A percentile compares a stretch with the other conserved stretches of the same genome.
Conservation (phyloP, 2,329 filamentous ascomycete genomes). For the Aspergillus brasiliensis region DNA sequence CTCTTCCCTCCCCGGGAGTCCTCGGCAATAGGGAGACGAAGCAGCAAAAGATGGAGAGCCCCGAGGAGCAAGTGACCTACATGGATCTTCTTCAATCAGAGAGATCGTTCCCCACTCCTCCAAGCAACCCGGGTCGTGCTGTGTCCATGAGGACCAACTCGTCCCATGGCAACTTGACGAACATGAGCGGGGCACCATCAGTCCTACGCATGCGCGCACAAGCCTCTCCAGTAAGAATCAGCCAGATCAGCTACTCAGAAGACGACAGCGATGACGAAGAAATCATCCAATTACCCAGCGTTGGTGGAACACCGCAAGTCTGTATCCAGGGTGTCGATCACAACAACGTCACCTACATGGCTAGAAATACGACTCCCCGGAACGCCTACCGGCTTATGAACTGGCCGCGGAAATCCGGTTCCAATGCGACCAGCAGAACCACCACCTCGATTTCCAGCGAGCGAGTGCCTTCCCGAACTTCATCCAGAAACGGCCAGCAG, state of each 20-base stretch:
- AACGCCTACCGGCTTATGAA: conserved; percentile 36
- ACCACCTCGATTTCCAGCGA: background rate
- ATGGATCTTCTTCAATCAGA: conserved; percentile 33
- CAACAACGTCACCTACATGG: conserved; percentile 37
- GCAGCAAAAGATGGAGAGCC: conserved; percentile 16
- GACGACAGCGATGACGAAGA: conserved; percentile 40
- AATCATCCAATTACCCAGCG: conserved; percentile 37
- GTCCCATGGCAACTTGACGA: conserved; percentile 14
- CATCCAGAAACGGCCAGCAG: background rate
- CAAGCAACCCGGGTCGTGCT: conserved; percentile 12
- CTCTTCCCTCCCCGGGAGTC: conserved; percentile 35
- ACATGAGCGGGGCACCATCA: conserved; percentile 22
- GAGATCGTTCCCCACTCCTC: conserved; percentile 10
- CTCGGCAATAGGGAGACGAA: conserved; percentile 24
- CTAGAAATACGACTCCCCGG: conserved; percentile 27
- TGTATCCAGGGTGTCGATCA: conserved; percentile 37
- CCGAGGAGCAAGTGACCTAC: conserved; percentile 29
- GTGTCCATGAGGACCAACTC: conserved; percentile 16
- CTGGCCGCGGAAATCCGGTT: conserved; percentile 29
- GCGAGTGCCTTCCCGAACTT: background rate
- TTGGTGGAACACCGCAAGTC: conserved; percentile 24
- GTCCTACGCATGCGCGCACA: conserved; percentile 40
- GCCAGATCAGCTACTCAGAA: conserved; percentile 21
- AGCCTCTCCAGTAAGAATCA: conserved; percentile 25
- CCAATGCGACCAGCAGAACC: conserved; percentile 7